These are phyloP conservation scores for Eimeria acervulina DNA, from an alignment of 169 alveolate species.

Conservation along the genomic window DNA sequence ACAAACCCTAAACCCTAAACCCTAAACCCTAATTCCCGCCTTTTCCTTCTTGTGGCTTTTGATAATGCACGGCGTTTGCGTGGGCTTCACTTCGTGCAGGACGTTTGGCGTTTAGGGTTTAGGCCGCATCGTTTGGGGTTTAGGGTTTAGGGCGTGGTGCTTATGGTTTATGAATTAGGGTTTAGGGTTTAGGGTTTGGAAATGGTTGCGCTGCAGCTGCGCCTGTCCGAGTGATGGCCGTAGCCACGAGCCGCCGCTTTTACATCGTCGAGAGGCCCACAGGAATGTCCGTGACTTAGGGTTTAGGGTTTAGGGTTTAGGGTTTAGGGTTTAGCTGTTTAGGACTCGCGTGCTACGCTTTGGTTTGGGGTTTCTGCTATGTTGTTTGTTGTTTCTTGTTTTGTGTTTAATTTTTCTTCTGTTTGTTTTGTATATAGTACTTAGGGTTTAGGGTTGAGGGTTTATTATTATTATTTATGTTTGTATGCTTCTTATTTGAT, in stretches of 20 bases:
- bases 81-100: no score
- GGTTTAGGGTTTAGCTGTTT: no score
- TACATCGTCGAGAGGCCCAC: slow-evolving; percentile 72
- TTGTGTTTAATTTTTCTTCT: no score
- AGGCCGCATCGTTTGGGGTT: neutral
- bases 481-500: no score
- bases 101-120: no score
- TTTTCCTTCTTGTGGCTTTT: no score
- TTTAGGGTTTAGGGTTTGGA: slow-evolving; percentile 44
- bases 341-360: no score
- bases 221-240: slow-evolving; percentile 73
- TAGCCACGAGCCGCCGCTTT: slow-evolving; percentile 73
- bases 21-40: neutral
- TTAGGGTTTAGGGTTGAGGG: slow-evolving; percentile 26
- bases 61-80: neutral
- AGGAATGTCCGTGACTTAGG: slow-evolving; percentile 22
- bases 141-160: neutral
- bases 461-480: no score
- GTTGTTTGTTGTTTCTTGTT: no score
- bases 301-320: slow-evolving; percentile 24
- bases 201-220: neutral
- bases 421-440: no score
- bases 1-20: neutral
- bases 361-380: no score
- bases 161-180: neutral